Conservation (phyloP, 768 basidiomycete genomes). For the Pleurotus sapidus region DNA sequence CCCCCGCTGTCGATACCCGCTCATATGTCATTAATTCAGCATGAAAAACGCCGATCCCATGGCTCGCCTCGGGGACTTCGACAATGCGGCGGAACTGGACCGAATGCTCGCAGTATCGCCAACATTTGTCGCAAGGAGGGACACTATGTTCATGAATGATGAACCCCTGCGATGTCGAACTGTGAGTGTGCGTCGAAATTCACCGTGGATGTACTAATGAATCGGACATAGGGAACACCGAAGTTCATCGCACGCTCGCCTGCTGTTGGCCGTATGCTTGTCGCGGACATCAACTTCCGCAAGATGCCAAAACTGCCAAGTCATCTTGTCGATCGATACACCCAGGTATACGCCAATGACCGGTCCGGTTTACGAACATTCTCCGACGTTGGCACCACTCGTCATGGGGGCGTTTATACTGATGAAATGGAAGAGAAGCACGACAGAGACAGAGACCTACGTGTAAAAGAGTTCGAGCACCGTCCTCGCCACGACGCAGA, state of each 20-base stretch:
- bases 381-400: no score
- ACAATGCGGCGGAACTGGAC: no score
- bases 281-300: not conserved
- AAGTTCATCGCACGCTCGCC: constrained; percentile 1
- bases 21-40: no score
- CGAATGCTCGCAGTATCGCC: no score
- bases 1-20: no score
- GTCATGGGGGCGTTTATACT: not conserved
- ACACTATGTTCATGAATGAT: not conserved
- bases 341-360: no score
- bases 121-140: not conserved
- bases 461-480: not conserved
- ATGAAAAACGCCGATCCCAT: no score
- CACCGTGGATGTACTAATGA: no score
- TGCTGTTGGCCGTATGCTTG: not conserved
- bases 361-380: no score
- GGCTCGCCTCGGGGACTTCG: no score
- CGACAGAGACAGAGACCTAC: not conserved
- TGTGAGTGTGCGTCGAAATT: not conserved
- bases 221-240: not conserved
- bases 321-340: not conserved
- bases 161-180: not conserved
- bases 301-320: not conserved
- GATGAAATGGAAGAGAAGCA: no score
- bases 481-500: constrained; percentile 5